A percentile compares a stretch with the other conserved stretches of the same genome.
These are phyloP conservation scores for Penicillium egyptiacum DNA, from an alignment of 495 filamentous ascomycete genomes.

Conservation along the genomic window DNA sequence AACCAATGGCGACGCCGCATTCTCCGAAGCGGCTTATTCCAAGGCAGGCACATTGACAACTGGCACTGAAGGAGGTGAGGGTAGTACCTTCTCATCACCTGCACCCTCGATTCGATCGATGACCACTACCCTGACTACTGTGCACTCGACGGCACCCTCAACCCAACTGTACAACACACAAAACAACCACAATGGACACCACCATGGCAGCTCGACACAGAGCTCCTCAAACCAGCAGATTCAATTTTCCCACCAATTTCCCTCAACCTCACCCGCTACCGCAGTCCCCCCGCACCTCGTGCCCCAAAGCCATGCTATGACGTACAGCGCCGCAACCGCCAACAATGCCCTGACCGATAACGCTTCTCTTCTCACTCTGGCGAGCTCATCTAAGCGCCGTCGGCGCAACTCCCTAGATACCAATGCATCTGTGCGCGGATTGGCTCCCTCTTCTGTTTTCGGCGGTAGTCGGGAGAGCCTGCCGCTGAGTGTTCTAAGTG, in stretches of 20 bases:
- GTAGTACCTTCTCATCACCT: slow-evolving; percentile 91
- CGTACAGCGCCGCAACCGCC: slow-evolving; percentile 85
- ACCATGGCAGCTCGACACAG: slow-evolving; percentile 46
- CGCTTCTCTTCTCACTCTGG: slow-evolving; percentile 93
- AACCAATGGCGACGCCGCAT: slow-evolving; percentile 72
- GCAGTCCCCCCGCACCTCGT: slow-evolving; percentile 80
- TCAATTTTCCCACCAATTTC: slow-evolving; percentile 92
- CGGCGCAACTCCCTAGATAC: slow-evolving; percentile 91
- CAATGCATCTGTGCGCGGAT: slow-evolving; percentile 88
- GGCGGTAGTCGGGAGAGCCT: slow-evolving; percentile 86
- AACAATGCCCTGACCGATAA: slow-evolving; percentile 93
- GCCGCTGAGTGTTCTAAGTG: slow-evolving; percentile 83
- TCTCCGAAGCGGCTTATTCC: slow-evolving; percentile 73
- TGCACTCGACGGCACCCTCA: slow-evolving; percentile 81
- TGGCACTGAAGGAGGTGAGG: slow-evolving; percentile 61
- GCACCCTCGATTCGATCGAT: slow-evolving; percentile 88
- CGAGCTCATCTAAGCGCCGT: slow-evolving; percentile 87
- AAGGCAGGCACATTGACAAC: slow-evolving; percentile 75
- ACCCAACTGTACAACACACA: slow-evolving; percentile 51
- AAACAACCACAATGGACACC: slow-evolving; percentile 41
- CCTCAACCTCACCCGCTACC: slow-evolving; percentile 62
- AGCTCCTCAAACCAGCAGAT: slow-evolving; percentile 50
- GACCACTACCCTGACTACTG: slow-evolving; percentile 92
- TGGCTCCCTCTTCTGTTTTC: slow-evolving; percentile 89
- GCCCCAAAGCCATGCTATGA: slow-evolving; percentile 68